phyloP scores from a whole-genome alignment of 208 protist species.

The Spongospora subterranea region DNA sequence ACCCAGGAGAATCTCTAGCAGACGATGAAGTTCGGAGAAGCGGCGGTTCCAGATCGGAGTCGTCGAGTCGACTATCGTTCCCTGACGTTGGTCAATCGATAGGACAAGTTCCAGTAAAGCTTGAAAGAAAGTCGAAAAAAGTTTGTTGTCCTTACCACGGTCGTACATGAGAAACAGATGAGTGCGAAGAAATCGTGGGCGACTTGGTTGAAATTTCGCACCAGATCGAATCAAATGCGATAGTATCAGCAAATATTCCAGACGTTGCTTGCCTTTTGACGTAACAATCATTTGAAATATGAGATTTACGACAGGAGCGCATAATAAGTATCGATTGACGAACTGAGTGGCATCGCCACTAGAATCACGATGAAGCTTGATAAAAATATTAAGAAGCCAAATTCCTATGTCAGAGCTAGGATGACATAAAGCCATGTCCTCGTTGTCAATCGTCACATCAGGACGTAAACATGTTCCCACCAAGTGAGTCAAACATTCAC shows the following conservation, averaged over 20 bases:
- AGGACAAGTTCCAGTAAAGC: slow-evolving; percentile 59
- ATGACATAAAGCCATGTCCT: not conserved
- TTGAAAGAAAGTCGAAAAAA: slow-evolving; percentile 62
- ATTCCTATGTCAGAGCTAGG: not conserved
- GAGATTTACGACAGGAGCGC: slow-evolving; percentile 49
- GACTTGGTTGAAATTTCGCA: not conserved
- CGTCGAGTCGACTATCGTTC: not conserved
- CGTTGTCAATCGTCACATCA: slow-evolving; percentile 6
- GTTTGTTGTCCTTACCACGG: slow-evolving; percentile 39
- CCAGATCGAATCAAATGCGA: slow-evolving; percentile 49
- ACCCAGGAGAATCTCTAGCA: not conserved
- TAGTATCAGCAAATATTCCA: slow-evolving; percentile 42
- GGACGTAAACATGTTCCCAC: not conserved
- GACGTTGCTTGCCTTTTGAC: not conserved
- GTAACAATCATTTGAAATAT: slow-evolving; percentile 50
- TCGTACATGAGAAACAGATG: slow-evolving; percentile 45
- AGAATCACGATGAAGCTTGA: not conserved
- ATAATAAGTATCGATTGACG: not conserved
- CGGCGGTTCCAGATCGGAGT: not conserved
- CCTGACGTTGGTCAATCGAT: slow-evolving; percentile 46
- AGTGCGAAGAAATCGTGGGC: not conserved
- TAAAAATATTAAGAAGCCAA: slow-evolving; percentile 38
- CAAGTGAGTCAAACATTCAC: slow-evolving; percentile 15
- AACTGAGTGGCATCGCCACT: not conserved
- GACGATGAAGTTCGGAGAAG: not conserved